Base-by-base conservation (phyloP, 2,329 filamentous ascomycete species). In the Ilyonectria destructans region DNA sequence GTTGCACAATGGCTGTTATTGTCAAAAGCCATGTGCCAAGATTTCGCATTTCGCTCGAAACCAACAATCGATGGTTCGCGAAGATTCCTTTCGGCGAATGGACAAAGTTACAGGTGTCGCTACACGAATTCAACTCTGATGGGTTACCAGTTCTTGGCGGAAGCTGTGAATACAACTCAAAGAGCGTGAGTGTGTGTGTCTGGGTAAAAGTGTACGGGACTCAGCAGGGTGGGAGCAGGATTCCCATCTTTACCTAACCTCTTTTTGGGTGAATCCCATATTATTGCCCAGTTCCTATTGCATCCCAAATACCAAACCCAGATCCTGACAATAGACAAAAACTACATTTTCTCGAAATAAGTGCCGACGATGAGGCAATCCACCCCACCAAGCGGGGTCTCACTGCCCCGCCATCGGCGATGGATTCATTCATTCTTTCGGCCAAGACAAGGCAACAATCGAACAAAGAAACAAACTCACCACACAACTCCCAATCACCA, bases 361-460 rank as follows among this genome's bases (percentile, higher is more conserved):
- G 17, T 17, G 49, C 51, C 40, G 23, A 59, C 26, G 13, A 45
- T 45, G 57, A 60, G 43, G 49, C 57, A 54, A 60, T 49, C 57
- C 49, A 52, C 58, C 8, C 29, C 43, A 48, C 21, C 43, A 45
- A 57, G 63, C 63, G 63, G 63, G 58, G 63, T 57, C 46, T 46
- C 33, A 33, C 26, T 40, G 55, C 63, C 60, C 65, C 63, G 68
- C 48, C 40, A 69, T 56, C 59, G 37, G 54, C 54, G 31, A 40
- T 57, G n/a, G 21, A 26, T 56, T 59, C 21, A 21, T 31, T 23
- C 49, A 40, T 23, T 56, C 61, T 56, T 26, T 31, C 21, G 40
- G 29, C 45, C 23, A 19, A 35, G 52, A 31, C 40, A 26, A 33
- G 37, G n/a, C 37, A 43, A 29, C 23, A 33, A 29, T 26, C 49